phyloP scores from a whole-genome alignment of 2,329 filamentous ascomycete genomes.

The Aspergillus thermomutatus region DNA sequence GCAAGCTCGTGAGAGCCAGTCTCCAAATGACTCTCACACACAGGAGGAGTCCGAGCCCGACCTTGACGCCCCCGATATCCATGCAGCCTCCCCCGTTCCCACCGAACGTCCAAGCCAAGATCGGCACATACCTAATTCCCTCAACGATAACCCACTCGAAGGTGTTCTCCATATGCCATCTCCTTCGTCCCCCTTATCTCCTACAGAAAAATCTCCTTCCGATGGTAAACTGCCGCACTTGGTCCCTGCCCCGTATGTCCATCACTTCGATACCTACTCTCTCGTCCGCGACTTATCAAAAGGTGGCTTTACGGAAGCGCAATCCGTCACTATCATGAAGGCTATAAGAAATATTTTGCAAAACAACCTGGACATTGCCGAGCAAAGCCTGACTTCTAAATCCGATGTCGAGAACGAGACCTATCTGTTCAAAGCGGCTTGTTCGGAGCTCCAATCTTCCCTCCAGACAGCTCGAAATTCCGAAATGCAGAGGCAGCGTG shows the following conservation, averaged over 20 bases:
- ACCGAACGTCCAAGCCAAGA: slow-evolving; percentile 14
- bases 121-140: background rate
- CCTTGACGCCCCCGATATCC: slow-evolving; percentile 12
- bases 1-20: slow-evolving; percentile 11
- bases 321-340: slow-evolving; percentile 89
- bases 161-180: slow-evolving; percentile 43
- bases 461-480: slow-evolving; percentile 73
- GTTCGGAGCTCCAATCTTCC: slow-evolving; percentile 85
- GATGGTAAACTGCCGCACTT: slow-evolving; percentile 58
- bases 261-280: slow-evolving; percentile 94
- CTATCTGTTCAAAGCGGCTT: slow-evolving; percentile 91
- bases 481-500: slow-evolving; percentile 75
- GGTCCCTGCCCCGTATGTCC: slow-evolving; percentile 74
- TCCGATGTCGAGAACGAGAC: slow-evolving; percentile 91
- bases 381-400: slow-evolving; percentile 78
- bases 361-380: slow-evolving; percentile 76
- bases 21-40: slow-evolving; percentile 17
- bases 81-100: slow-evolving; percentile 11
- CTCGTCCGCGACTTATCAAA: slow-evolving; percentile 75
- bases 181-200: slow-evolving; percentile 32
- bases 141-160: slow-evolving; percentile 31
- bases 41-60: slow-evolving; percentile 19
- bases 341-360: slow-evolving; percentile 74
- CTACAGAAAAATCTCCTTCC: slow-evolving; percentile 22
- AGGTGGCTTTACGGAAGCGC: slow-evolving; percentile 68